These are phyloP conservation scores for Aspergillus japonicus DNA, from an alignment of 2,329 filamentous ascomycete species.

Conservation along the genomic window DNA sequence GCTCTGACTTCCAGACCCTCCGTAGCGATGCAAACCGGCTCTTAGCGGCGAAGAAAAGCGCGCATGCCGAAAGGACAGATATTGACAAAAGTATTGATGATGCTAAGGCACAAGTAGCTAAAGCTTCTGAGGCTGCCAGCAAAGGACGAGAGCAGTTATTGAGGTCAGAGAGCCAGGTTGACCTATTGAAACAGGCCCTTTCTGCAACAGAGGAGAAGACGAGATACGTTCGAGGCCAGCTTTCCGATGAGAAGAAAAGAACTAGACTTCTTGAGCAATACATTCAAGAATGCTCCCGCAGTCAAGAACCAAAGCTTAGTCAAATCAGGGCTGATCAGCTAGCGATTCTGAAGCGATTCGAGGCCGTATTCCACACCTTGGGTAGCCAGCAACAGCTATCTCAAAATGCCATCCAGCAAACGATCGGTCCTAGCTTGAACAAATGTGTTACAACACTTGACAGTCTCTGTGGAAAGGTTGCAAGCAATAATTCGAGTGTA, in stretches of 20 bases:
- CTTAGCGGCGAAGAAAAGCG: constrained; percentile 22
- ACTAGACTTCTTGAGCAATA: constrained; percentile 31
- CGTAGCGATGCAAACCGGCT: constrained; percentile 30
- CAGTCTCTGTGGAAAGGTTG: constrained; percentile 16
- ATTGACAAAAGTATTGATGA: constrained; percentile 25
- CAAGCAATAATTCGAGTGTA: constrained; percentile 16
- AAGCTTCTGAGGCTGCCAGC: constrained; percentile 15
- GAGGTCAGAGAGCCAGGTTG: constrained; percentile 19
- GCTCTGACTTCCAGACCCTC: constrained; percentile 33
- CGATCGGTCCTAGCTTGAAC: constrained; percentile 16
- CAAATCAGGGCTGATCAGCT: constrained; percentile 26
- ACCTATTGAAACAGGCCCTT: constrained; percentile 27
- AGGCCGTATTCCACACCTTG: constrained; percentile 18
- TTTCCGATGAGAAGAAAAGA: constrained; percentile 33
- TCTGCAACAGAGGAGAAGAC: constrained; percentile 23
- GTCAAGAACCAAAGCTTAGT: constrained; percentile 22
- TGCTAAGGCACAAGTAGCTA: constrained; percentile 22
- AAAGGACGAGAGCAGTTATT: constrained; percentile 22
- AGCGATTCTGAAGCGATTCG: constrained; percentile 21
- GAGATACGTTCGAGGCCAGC: constrained; percentile 16
- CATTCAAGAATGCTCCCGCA: constrained; percentile 28
- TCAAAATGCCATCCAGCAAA: constrained; percentile 15
- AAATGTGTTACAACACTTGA: constrained; percentile 18
- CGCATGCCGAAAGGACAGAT: constrained; percentile 28
- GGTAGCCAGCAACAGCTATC: constrained; percentile 14